Conservation (phyloP, 2,329 filamentous ascomycete species). For the Cercospora brassicicola region DNA sequence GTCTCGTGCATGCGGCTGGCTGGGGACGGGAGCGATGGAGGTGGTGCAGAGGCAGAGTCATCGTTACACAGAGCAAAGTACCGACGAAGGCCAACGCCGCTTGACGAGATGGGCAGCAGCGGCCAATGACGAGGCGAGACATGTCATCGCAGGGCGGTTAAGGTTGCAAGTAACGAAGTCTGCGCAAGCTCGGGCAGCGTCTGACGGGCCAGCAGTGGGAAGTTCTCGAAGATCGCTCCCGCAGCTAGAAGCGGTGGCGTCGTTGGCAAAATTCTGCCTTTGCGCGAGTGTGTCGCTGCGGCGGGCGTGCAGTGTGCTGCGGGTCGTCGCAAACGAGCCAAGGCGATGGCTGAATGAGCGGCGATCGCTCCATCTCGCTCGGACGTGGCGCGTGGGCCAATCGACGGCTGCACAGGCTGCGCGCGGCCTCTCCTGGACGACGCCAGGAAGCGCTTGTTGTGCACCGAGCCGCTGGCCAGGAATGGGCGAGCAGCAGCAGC, state of each 20-base stretch:
- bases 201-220: constrained; percentile 3
- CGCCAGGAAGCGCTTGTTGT: constrained; percentile 4
- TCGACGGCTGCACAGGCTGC: not conserved
- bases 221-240: constrained; percentile 11
- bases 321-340: constrained; percentile 3
- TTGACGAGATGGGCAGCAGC: not conserved
- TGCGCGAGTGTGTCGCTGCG: not conserved
- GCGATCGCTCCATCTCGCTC: not conserved
- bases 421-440: not conserved
- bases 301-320: not conserved
- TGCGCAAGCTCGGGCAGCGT: constrained; percentile 3
- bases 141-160: constrained; percentile 2
- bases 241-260: constrained; percentile 5
- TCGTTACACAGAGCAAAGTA: constrained; percentile 13
- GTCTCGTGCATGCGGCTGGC: constrained; percentile 14
- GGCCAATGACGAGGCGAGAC: constrained; percentile 8
- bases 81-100: constrained; percentile 2
- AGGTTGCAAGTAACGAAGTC: constrained; percentile 8
- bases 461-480: constrained; percentile 21
- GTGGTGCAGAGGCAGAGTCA: constrained; percentile 3
- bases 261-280: not conserved
- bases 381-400: not conserved
- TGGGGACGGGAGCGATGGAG: not conserved
- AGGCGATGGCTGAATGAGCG: constrained; percentile 4
- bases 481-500: not conserved